These are phyloP conservation scores for Pyrenophora seminiperda DNA, from an alignment of 2,329 filamentous ascomycete genomes.

Conservation along the genomic window DNA sequence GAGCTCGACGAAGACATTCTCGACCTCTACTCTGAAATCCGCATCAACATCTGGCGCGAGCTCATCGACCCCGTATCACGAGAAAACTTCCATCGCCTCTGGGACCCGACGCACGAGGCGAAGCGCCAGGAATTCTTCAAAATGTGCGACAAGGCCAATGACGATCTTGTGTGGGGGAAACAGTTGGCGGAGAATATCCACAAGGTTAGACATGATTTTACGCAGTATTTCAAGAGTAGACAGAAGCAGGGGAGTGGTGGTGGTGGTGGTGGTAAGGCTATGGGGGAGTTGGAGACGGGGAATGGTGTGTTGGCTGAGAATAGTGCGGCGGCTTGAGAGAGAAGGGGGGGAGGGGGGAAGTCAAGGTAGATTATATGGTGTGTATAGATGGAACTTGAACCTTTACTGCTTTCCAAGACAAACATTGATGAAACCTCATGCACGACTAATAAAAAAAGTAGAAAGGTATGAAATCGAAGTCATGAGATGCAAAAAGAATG, in stretches of 20 bases:
- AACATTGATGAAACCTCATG: too few species aligned
- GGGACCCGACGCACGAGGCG: slow-evolving; percentile 34
- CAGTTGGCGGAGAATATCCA: slow-evolving; percentile 32
- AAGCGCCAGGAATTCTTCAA: slow-evolving; percentile 43
- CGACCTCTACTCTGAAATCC: slow-evolving; percentile 43
- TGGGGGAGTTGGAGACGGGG: slow-evolving; percentile 2
- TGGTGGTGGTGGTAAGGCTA: slow-evolving; percentile 5
- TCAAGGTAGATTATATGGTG: too few species aligned
- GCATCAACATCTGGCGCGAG: slow-evolving; percentile 43
- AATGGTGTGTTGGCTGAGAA: slow-evolving; percentile 13
- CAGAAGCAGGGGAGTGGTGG: slow-evolving; percentile 13
- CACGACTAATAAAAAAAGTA: too few species aligned
- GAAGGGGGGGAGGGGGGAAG: too few species aligned
- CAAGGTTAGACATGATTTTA: slow-evolving; percentile 42
- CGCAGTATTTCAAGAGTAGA: slow-evolving; percentile 44
- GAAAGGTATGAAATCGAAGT: too few species aligned
- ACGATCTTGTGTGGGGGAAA: slow-evolving; percentile 39
- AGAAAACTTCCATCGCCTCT: slow-evolving; percentile 49
- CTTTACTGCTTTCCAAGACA: too few species aligned
- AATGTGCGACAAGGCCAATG: slow-evolving; percentile 37
- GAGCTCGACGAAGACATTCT: slow-evolving; percentile 44
- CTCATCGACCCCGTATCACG: slow-evolving; percentile 47
- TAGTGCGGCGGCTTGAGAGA: slow-evolving; percentile 5
- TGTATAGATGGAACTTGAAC: too few species aligned
- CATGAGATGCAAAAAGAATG: too few species aligned